phyloP scores from a whole-genome alignment of 1,139 yeast genomes.

The Candida pseudoviswanathii region DNA sequence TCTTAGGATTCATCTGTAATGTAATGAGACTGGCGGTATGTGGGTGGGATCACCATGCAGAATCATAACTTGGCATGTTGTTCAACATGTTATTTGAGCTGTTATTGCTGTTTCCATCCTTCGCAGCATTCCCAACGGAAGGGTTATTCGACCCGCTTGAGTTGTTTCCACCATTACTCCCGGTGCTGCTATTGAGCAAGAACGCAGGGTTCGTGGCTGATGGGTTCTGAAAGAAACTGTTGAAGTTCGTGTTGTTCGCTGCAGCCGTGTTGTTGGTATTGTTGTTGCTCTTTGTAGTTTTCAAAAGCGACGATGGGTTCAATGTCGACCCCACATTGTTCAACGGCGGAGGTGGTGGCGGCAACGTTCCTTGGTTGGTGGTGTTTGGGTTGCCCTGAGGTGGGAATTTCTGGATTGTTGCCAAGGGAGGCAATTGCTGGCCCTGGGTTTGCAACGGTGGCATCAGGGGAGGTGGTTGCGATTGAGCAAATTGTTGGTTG shows the following conservation, averaged over 20 bases:
- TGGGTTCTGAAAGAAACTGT: slow-evolving; percentile 3
- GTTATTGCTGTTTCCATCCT: slow-evolving; percentile 4
- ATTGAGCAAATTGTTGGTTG: slow-evolving; percentile 4
- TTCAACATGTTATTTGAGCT: slow-evolving; percentile 8
- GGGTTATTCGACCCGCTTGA: not conserved
- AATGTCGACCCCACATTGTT: slow-evolving; percentile 21
- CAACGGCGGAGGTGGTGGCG: slow-evolving; percentile 22
- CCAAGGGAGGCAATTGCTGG: slow-evolving; percentile 41
- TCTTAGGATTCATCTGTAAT: not conserved
- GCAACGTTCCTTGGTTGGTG: slow-evolving; percentile 11
- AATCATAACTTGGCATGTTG: slow-evolving; percentile 13
- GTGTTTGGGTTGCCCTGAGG: not conserved
- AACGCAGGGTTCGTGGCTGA: slow-evolving; percentile 9
- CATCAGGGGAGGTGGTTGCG: slow-evolving; percentile 12
- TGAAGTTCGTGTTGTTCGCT: slow-evolving; percentile 1
- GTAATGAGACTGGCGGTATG: not conserved
- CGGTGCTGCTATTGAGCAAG: slow-evolving; percentile 7
- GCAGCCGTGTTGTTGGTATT: not conserved
- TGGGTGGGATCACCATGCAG: slow-evolving; percentile 10
- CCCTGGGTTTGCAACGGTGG: slow-evolving; percentile 33
- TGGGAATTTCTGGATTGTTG: slow-evolving; percentile 37
- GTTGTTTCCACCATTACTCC: too few relatives aligned
- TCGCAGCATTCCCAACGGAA: slow-evolving; percentile 2
- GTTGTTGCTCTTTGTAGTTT: slow-evolving; percentile 15
- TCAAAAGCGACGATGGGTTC: slow-evolving; percentile 29